Evolutionary conservation across 1,284 basidiomycete genomes (phyloP), one percentile per base, ranked within the genome.

Genomic region (Cryptococcus sp.): DNA sequence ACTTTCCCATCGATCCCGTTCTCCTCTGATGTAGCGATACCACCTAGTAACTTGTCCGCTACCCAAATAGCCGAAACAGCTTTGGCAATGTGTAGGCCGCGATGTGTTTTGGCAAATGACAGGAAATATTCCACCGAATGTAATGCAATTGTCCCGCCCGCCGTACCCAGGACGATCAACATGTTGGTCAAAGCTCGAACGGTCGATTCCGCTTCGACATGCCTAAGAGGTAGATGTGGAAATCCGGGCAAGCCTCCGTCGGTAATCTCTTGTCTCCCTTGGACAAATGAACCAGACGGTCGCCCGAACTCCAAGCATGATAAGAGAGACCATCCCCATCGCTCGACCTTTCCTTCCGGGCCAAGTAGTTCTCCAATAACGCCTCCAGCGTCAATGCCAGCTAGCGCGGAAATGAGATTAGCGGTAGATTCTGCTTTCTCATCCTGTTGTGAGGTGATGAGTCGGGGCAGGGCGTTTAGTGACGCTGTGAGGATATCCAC

Each of bases 291-390:
- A 16, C 69, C 70, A 0, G 78, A 67, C 3, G 84, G 85, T 31
- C 80, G 78, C 1, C 77, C 78, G 54, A 93, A 82, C 61, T 88
- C 84, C 24, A 93, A 75, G 14, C 85, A 87, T 2, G 83, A 81
- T 24, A 94, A 78, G 1, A 94, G 67, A 40, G 82, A 81, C 84
- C 86, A 90, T 1, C 88, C 88, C 91, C 91, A 94, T 69, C 85
- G 85, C 62, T 93, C 88, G 18, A 94, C 83, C 0, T 86, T 84
- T 4, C 91, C 91, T 0, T 77, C 80, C 0, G 90, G 86, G 2
- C 91, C 90, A 0, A 93, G 79, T 4, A 94, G 78, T 49, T 81
- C 80, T 3, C 80, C 81, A 4, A 91, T 78, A 13, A 63, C 53
- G 32, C 63, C 65, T 63, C 19, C 56, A 44, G 18, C 52, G 25